Base-by-base conservation (phyloP, 1,284 basidiomycete species). In the Sporisorium graminicola region DNA sequence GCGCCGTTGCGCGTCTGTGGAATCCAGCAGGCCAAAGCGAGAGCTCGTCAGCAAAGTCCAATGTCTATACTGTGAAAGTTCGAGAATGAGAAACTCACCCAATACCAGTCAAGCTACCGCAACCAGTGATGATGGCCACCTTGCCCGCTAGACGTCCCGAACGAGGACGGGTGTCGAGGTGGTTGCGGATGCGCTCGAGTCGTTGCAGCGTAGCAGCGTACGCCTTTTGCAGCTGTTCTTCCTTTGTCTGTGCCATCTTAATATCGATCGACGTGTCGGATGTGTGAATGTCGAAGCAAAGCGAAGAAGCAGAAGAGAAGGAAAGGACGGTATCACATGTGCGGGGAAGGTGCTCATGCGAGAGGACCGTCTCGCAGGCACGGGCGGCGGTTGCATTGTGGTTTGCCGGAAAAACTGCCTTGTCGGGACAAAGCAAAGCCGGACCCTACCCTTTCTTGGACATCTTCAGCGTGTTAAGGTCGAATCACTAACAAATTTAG, bases 101-200 rank as follows among this genome's bases (percentile, higher is more conserved):
- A 40, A 85, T 85, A 24, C 83, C 83, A 18, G 69, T 51, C 14
- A 80, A 62, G 58, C 79, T 78, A 3, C 79, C 82, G 37, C 76
- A 76, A 9, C 95, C 95, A 0, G 95, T 97, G 74, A 97, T 90
- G 74, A 97, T 89, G 81, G 92, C 93, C n/a, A 95, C 93, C 86
- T 95, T 96, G 74, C 89, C 91, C 79, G 89, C 88, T 75, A 96
- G 88, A 74, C 90, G 89, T 20, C 86, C 87, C 44, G 88, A 87
- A 40, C 91, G 88, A 33, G 91, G 88, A 33, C 89, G 81, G 20
- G 86, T 87, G 56, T 88, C 86, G 26, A 95, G 88, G 72, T 95
- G 94, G 0, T 89, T 88, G 82, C 91, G 91, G 63, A 95, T 91
- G 78, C 89, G 89, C 58, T 90, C 86, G 44, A 95, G 88, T 22